These are phyloP conservation scores for Lichtheimia ornata DNA, from an alignment of 371 early-diverging fungal genomes.

Conservation along the genomic window DNA sequence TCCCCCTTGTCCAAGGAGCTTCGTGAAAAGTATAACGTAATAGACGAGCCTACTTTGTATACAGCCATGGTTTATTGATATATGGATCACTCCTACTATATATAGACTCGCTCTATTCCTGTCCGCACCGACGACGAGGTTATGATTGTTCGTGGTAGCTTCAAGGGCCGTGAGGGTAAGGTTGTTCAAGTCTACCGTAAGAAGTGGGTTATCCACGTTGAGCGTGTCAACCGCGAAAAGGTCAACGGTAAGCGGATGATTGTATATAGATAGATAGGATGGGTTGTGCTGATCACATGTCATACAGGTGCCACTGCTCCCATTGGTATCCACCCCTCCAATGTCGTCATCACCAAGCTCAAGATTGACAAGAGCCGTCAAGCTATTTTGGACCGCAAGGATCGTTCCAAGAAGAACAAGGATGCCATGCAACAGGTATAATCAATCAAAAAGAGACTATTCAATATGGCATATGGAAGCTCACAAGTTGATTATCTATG, in stretches of 20 bases:
- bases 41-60: constrained; percentile 2
- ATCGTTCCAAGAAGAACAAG: constrained; percentile 34
- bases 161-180: constrained; percentile 98
- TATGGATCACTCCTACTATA: not conserved
- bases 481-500: not conserved
- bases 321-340: constrained; percentile 97
- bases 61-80: not conserved
- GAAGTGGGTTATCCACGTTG: constrained; percentile 98
- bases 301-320: constrained; percentile 72
- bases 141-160: constrained; percentile 89
- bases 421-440: constrained; percentile 46
- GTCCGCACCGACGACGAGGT: constrained; percentile 98
- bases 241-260: constrained; percentile 75
- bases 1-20: constrained; percentile 97
- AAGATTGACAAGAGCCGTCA: constrained; percentile 96
- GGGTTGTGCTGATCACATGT: not conserved
- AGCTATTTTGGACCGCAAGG: constrained; percentile 82
- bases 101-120: constrained; percentile 88
- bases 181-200: constrained; percentile 95
- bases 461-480: not conserved
- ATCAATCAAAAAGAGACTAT: not conserved
- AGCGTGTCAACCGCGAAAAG: constrained; percentile 96
- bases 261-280: not conserved
- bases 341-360: constrained; percentile 94
- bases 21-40: constrained; percentile 92